Evolutionary conservation across 1,284 basidiomycete genomes (phyloP).

Genomic region (Tetrapyrgos nigripes): DNA sequence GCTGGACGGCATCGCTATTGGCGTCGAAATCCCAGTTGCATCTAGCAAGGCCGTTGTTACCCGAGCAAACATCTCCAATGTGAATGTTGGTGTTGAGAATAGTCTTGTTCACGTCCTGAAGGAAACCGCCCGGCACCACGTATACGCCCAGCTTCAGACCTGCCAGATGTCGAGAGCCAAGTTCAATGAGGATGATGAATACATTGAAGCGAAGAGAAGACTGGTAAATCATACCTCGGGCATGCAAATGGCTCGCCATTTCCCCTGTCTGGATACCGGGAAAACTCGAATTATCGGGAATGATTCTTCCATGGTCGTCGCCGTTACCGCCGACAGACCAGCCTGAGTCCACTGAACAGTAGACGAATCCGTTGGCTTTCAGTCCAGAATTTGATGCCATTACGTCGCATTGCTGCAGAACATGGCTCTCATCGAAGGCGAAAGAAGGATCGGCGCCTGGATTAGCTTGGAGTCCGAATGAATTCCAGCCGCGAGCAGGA

Average conservation of each 20-base stretch:
- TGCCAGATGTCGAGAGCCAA: neutral
- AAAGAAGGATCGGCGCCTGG: neutral
- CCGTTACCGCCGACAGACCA: constrained; percentile 18
- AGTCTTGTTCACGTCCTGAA: constrained; percentile 15
- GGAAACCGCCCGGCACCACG: constrained; percentile 17
- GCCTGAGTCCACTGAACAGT: constrained; percentile 18
- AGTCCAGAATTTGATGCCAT: constrained; percentile 7
- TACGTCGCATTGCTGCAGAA: constrained; percentile 10
- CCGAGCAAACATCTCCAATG: constrained; percentile 14
- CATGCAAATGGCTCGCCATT: constrained; percentile 16
- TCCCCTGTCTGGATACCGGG: constrained; percentile 7
- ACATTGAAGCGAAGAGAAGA: neutral
- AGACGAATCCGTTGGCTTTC: neutral
- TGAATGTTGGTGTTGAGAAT: constrained; percentile 11
- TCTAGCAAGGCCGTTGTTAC: constrained; percentile 12
- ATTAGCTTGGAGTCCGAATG: neutral
- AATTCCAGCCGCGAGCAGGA: neutral
- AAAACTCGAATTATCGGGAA: constrained; percentile 12
- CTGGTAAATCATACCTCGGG: constrained; percentile 1
- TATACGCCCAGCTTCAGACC: constrained; percentile 15
- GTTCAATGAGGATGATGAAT: neutral
- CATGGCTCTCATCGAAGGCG: constrained; percentile 2
- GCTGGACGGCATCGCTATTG: constrained; percentile 15
- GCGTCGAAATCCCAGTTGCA: constrained; percentile 13
- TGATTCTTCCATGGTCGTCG: constrained; percentile 16